Evolutionary conservation across 78 protist species (phyloP).

Genomic region (Speleostelium caveatum): DNA sequence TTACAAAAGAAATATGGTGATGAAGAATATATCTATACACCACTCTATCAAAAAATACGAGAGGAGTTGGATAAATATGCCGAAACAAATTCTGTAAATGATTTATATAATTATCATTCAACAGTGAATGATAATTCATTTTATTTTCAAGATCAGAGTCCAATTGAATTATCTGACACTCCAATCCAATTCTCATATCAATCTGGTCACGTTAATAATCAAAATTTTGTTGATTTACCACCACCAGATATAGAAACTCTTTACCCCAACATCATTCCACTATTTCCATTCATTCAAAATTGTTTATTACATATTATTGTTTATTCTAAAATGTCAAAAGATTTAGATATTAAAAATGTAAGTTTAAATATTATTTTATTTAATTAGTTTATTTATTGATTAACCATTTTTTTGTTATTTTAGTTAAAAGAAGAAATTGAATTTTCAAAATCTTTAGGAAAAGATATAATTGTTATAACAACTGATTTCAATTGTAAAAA

Average conservation of each 20-base stretch:
- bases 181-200: too few species aligned
- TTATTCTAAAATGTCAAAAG: not conserved
- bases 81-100: too few species aligned
- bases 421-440: slow-evolving; percentile 21
- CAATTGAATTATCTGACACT: not conserved
- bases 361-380: not conserved
- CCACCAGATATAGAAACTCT: not conserved
- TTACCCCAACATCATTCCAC: not conserved
- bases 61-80: too few species aligned
- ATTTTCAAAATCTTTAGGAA: not conserved
- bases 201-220: not conserved
- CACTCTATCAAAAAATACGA: too few species aligned
- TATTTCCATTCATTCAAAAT: not conserved
- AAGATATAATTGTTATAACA: slow-evolving; percentile 28
- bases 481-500: not conserved
- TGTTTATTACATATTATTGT: slow-evolving; percentile 20
- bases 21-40: too few species aligned
- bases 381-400: not conserved
- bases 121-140: not conserved
- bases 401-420: not conserved
- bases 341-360: not conserved
- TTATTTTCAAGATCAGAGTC: not conserved
- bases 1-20: not conserved
- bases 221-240: not conserved
- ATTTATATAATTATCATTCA: too few species aligned